These are phyloP conservation scores for Fusarium solani-melongenae DNA, from an alignment of 2,329 filamentous ascomycete genomes.

Conservation along the genomic window DNA sequence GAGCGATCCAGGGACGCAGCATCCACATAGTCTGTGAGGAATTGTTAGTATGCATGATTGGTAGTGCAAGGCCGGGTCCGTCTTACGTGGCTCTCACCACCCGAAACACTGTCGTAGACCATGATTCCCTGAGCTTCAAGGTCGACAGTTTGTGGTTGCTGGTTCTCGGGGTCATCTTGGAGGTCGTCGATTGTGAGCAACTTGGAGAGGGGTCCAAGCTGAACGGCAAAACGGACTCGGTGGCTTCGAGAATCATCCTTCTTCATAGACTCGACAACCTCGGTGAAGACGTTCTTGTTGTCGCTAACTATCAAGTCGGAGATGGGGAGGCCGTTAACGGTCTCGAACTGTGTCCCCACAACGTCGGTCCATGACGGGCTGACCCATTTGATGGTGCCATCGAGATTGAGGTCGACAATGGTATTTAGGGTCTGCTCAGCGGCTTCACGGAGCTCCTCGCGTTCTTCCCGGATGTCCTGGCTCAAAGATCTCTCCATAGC, in stretches of 20 bases:
- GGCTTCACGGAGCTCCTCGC: constrained; percentile 92
- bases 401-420: constrained; percentile 91
- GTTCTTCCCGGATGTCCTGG: constrained; percentile 91
- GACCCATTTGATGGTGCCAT: constrained; percentile 93
- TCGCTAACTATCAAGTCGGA: constrained; percentile 82
- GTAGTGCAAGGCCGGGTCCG: neutral
- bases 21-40: constrained; percentile 94
- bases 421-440: constrained; percentile 97
- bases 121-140: constrained; percentile 98
- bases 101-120: constrained; percentile 91
- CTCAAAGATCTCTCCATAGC: constrained; percentile 77
- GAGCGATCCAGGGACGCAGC: constrained; percentile 89
- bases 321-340: constrained; percentile 81
- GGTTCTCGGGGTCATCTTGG: constrained; percentile 53
- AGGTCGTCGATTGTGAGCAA: constrained; percentile 61
- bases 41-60: constrained; percentile 41
- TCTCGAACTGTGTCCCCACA: constrained; percentile 80
- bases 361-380: constrained; percentile 96
- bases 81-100: constrained; percentile 90
- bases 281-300: constrained; percentile 82
- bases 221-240: constrained; percentile 83
- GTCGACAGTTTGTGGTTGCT: constrained; percentile 66
- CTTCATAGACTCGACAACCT: constrained; percentile 88
- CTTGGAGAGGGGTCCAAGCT: constrained; percentile 76
- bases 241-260: constrained; percentile 93